Percentiles rank a stretch among this genome's conserved stretches.
phyloP scores from a whole-genome alignment of 805 yeast species.

The Pichia nakasei region DNA sequence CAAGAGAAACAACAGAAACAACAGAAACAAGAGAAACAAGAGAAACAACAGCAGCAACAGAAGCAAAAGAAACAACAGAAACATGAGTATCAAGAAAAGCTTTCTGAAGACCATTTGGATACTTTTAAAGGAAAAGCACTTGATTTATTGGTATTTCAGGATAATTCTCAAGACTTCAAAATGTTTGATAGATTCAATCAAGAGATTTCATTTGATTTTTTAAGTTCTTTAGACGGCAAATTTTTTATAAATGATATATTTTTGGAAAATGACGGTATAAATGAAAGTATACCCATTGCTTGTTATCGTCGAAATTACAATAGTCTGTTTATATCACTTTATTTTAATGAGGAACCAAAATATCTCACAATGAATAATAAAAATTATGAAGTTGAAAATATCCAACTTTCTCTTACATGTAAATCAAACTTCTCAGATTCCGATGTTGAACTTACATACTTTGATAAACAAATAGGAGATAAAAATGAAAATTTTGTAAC shows the following conservation, averaged over 20 bases:
- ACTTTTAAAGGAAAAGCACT: neutral
- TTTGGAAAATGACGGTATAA: slow-evolving; percentile 1
- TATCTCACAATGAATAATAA: neutral
- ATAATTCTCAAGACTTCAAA: neutral
- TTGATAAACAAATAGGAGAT: neutral
- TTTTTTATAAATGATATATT: slow-evolving; percentile 14
- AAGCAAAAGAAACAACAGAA: neutral
- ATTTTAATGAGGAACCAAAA: slow-evolving; percentile 8
- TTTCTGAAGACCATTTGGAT: neutral
- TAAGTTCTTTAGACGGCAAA: slow-evolving; percentile 13
- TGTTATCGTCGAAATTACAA: slow-evolving; percentile 19
- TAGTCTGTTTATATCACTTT: slow-evolving; percentile 6
- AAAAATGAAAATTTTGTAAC: neutral
- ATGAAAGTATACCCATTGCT: slow-evolving; percentile 11
- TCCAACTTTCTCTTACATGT: slow-evolving; percentile 8
- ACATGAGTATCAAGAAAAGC: neutral
- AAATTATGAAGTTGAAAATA: slow-evolving; percentile 3
- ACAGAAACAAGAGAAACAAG: neutral
- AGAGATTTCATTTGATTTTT: neutral
- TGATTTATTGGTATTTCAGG: neutral
- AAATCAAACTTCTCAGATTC: slow-evolving; percentile 12
- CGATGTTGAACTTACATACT: slow-evolving; percentile 7
- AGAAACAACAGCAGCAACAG: neutral
- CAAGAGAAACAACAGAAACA: neutral
- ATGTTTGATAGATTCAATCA: neutral